These are phyloP conservation scores for Ophiostoma sp. DNA, from an alignment of 2,329 filamentous ascomycete genomes.

Conservation along the genomic window DNA sequence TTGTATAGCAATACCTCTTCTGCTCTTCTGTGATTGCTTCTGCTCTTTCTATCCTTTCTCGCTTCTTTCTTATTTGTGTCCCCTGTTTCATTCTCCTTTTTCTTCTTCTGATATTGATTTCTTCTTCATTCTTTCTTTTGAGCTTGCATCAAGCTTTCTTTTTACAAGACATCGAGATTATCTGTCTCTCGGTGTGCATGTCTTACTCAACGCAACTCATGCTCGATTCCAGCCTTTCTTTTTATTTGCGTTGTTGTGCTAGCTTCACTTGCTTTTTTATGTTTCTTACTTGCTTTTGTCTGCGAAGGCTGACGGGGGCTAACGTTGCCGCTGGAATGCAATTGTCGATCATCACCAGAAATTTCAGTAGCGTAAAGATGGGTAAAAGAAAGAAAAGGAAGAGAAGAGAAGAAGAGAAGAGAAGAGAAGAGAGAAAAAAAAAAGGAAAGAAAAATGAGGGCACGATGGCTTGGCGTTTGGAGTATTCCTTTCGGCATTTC, in stretches of 20 bases:
- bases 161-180: background rate
- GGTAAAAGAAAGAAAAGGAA: background rate
- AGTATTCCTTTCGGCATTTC: background rate
- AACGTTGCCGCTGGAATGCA: background rate
- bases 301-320: background rate
- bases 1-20: background rate
- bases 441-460: background rate
- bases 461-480: background rate
- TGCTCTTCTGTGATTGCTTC: no score
- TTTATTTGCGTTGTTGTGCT: background rate
- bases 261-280: background rate
- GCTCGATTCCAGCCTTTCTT: background rate
- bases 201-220: conserved; percentile 2
- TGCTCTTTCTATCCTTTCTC: background rate
- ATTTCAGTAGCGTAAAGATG: no score
- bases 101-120: background rate
- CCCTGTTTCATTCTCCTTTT: background rate
- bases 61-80: background rate
- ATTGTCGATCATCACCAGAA: background rate
- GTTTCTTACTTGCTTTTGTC: background rate
- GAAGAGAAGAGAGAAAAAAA: background rate
- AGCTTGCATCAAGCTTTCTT: no score
- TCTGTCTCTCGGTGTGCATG: background rate
- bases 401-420: background rate
- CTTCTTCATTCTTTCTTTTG: background rate